phyloP scores from a whole-genome alignment of 2,329 filamentous ascomycete genomes.

The Emmonsia crescens region DNA sequence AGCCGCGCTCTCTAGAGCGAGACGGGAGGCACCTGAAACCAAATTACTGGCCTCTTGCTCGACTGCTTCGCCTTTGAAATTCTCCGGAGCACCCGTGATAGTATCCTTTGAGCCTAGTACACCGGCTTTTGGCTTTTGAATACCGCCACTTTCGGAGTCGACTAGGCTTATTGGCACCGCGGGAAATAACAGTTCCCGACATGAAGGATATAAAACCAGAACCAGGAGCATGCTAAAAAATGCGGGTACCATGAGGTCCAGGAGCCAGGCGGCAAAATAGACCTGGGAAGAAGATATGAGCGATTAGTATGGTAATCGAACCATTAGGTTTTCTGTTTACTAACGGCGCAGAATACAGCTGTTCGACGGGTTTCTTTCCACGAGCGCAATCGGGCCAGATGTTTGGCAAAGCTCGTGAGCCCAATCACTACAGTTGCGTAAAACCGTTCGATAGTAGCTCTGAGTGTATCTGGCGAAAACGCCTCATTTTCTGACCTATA shows the following conservation, averaged over 20 bases:
- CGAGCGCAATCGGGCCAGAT: neutral
- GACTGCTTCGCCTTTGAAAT: neutral
- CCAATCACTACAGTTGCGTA: neutral
- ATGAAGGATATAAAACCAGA: neutral
- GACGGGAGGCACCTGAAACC: neutral
- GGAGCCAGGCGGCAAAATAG: neutral
- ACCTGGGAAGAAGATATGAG: neutral
- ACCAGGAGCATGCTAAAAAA: neutral
- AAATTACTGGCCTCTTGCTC: neutral
- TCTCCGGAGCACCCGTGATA: neutral
- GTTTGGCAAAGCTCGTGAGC: neutral
- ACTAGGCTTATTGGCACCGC: neutral
- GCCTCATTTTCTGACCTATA: neutral
- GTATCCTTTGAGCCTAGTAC: neutral
- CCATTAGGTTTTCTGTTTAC: neutral
- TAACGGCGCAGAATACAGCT: neutral
- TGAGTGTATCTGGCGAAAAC: neutral
- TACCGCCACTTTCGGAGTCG: neutral
- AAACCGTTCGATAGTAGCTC: neutral
- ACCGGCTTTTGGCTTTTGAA: neutral
- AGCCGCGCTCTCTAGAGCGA: neutral
- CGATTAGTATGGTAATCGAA: neutral
- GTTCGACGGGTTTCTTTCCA: neutral
- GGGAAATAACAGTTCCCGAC: neutral
- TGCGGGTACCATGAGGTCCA: neutral